Conservation (phyloP, 169 alveolate genomes). For the Eimeria necatrix region DNA sequence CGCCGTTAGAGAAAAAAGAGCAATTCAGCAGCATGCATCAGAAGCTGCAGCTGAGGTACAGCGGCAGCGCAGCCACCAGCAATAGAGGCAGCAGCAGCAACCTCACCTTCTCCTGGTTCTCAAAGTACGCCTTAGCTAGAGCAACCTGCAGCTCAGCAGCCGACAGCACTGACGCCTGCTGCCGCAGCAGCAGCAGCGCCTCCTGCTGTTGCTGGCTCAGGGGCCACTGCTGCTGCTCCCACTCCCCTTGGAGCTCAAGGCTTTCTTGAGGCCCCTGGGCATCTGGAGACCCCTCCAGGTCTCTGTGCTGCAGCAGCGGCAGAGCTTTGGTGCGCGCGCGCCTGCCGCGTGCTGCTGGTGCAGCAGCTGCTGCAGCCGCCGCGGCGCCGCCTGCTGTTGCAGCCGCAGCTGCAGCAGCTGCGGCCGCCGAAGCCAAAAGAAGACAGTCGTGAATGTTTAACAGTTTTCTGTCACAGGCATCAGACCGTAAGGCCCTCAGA, state of each 20-base stretch:
- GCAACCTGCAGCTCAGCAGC: neutral
- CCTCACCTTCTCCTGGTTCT: conserved; percentile 13
- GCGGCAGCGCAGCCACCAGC: neutral
- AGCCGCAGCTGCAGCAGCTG: conserved; percentile 55
- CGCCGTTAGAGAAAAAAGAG: no score
- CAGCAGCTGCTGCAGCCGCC: neutral
- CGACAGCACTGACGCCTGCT: conserved; percentile 6
- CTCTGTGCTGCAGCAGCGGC: conserved; percentile 29
- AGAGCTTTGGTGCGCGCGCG: conserved; percentile 7
- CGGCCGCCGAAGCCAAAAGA: conserved; percentile 42
- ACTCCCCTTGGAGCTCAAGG: neutral
- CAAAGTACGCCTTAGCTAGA: conserved; percentile 39
- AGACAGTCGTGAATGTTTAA: conserved; percentile 44
- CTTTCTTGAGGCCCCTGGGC: neutral
- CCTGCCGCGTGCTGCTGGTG: conserved; percentile 26
- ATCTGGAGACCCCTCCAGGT: neutral
- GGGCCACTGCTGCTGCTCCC: conserved; percentile 56
- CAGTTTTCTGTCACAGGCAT: neutral
- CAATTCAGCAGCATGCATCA: neutral
- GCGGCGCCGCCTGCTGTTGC: conserved; percentile 5
- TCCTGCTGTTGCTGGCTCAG: conserved; percentile 44
- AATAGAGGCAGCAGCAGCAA: neutral
- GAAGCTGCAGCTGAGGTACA: neutral
- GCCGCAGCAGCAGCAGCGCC: conserved; percentile 37
- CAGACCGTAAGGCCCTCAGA: neutral